A percentile compares a stretch with the other conserved stretches of the same genome.
Conservation (phyloP, 176 grass and related monocot species). For the barley (Hordeum vulgare) region DNA sequence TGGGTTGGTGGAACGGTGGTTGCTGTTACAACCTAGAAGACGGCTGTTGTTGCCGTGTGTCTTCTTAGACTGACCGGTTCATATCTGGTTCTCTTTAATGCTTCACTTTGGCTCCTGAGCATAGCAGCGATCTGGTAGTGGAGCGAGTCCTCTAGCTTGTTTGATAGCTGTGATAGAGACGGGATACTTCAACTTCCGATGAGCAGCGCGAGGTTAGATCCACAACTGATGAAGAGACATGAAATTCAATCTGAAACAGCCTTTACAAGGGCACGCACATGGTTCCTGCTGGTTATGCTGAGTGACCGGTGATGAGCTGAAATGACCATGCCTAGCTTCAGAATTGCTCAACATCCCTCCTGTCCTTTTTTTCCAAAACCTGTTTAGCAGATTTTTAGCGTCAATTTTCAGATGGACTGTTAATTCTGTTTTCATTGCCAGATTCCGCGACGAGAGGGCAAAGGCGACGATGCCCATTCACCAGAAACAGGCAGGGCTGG, state of each 20-base stretch:
- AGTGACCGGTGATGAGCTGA: neutral
- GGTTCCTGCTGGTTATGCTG: neutral
- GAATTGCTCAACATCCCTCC: no score
- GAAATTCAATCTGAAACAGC: neutral
- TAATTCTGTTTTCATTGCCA: conserved; percentile 21
- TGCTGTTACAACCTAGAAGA: neutral
- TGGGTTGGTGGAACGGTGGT: neutral
- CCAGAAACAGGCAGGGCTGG: conserved; percentile 25
- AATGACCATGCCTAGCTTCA: neutral
- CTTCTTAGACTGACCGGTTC: neutral
- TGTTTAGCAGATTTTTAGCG: no score
- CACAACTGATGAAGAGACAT: neutral
- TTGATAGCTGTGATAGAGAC: neutral
- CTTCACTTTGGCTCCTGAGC: neutral
- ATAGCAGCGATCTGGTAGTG: neutral
- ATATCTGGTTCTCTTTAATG: neutral
- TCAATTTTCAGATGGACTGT: neutral
- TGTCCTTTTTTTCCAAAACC: no score
- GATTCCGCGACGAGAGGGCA: conserved; percentile 74
- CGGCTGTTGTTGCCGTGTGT: neutral
- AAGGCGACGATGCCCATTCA: conserved; percentile 58
- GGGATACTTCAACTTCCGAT: neutral
- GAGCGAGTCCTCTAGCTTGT: neutral
- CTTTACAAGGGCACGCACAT: neutral
- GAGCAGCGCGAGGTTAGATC: neutral